These are phyloP conservation scores for Phytophthora pisi DNA, from an alignment of 352 stramenopile genomes.

Conservation along the genomic window DNA sequence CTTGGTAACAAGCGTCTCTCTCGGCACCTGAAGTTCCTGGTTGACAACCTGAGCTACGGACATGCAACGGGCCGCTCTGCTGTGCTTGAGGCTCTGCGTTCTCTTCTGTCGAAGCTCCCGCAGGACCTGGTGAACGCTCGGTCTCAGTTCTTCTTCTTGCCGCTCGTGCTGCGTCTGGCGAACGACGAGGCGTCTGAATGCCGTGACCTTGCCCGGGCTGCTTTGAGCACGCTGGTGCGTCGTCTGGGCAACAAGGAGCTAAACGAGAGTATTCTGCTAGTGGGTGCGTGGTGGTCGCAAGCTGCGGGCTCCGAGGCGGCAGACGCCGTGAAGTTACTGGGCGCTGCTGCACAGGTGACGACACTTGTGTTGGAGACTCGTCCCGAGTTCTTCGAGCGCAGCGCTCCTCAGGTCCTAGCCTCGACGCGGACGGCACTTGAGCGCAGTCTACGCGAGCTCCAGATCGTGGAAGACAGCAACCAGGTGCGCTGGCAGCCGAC, in stretches of 20 bases:
- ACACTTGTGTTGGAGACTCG: constrained; percentile 72
- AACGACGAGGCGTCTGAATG: constrained; percentile 95
- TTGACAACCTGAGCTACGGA: constrained; percentile 96
- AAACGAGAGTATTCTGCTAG: constrained; percentile 89
- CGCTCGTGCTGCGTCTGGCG: constrained; percentile 94
- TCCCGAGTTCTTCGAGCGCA: constrained; percentile 79
- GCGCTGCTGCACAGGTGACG: constrained; percentile 77
- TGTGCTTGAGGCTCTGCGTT: constrained; percentile 90
- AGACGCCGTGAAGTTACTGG: constrained; percentile 60
- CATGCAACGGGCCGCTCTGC: constrained; percentile 94
- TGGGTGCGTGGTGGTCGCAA: constrained; percentile 86
- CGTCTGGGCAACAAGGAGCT: constrained; percentile 91
- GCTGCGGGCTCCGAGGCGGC: constrained; percentile 40
- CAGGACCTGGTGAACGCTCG: constrained; percentile 91
- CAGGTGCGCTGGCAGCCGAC: constrained; percentile 69
- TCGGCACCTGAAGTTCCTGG: constrained; percentile 94
- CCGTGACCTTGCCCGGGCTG: constrained; percentile 77
- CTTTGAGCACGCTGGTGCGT: constrained; percentile 86
- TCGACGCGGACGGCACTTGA: constrained; percentile 46
- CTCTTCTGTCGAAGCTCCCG: constrained; percentile 93
- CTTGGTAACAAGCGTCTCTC: constrained; percentile 93
- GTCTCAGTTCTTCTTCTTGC: constrained; percentile 95
- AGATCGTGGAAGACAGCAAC: constrained; percentile 47
- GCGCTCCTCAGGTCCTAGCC: constrained; percentile 47
- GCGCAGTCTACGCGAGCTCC: constrained; percentile 41